Percentiles rank a stretch among this genome's conserved stretches.
These are phyloP conservation scores for Epichloe typhina DNA, from an alignment of 2,329 filamentous ascomycete genomes.

Conservation along the genomic window DNA sequence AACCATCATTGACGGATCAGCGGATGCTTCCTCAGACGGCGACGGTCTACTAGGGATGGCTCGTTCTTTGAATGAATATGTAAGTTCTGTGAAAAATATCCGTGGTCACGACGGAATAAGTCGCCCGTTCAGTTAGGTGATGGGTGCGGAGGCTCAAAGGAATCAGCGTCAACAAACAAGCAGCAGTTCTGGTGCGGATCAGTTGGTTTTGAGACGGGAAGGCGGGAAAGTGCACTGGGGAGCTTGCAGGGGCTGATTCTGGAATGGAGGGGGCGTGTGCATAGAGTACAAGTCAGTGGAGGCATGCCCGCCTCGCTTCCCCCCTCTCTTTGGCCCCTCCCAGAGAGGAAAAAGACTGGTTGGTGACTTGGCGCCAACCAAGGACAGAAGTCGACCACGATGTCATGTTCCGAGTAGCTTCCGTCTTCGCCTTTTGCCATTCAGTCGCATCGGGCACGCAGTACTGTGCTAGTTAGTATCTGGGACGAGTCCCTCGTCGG, in stretches of 20 bases:
- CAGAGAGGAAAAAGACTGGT: too few relatives aligned
- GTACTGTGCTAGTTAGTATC: too few relatives aligned
- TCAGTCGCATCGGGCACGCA: neutral
- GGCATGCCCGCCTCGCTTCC: neutral
- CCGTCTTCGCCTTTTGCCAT: neutral
- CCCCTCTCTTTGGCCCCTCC: too few relatives aligned
- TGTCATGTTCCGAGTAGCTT: neutral
- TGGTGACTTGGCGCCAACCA: too few relatives aligned
- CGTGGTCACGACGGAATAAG: neutral
- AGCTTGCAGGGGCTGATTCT: neutral
- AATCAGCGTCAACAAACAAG: too few relatives aligned
- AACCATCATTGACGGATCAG: too few relatives aligned
- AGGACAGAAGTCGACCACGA: neutral
- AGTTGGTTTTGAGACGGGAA: neutral
- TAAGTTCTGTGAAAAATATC: neutral
- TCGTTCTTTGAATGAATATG: too few relatives aligned
- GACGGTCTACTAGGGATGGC: too few relatives aligned
- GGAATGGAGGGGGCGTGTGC: neutral
- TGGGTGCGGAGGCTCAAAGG: too few relatives aligned
- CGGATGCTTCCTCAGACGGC: too few relatives aligned
- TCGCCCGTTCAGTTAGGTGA: neutral
- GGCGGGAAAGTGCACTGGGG: too few relatives aligned
- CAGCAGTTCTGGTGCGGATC: too few relatives aligned
- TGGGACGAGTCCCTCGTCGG: neutral
- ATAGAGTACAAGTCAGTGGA: neutral